Conservation (phyloP, 345 rosid genomes). For the Gossypium bickii region DNA sequence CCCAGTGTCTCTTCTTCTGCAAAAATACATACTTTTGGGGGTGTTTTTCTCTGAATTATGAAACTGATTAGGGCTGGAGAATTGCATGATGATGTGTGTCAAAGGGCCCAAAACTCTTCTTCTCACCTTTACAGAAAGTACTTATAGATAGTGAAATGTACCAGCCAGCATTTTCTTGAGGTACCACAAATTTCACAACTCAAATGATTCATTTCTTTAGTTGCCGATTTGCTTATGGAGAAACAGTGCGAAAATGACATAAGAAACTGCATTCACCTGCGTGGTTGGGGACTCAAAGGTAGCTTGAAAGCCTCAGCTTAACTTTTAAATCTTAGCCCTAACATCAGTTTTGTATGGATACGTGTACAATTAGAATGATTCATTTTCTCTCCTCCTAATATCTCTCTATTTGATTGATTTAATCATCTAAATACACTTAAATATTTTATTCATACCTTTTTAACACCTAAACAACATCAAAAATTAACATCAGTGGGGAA, state of each 20-base stretch:
- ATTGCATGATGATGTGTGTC: background rate
- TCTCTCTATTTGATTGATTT: too few species aligned
- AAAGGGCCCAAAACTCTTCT: background rate
- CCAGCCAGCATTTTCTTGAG: conserved; percentile 2
- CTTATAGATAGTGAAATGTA: background rate
- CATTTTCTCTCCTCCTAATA: too few species aligned
- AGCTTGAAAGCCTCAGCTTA: background rate
- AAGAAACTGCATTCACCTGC: background rate
- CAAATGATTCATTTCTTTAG: background rate
- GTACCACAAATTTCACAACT: background rate
- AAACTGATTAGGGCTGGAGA: background rate
- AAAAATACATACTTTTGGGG: background rate
- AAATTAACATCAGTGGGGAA: too few species aligned
- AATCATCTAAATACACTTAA: too few species aligned
- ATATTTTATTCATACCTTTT: too few species aligned
- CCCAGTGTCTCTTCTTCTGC: too few species aligned
- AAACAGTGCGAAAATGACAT: background rate
- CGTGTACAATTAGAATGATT: too few species aligned
- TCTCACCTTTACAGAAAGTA: conserved; percentile 1
- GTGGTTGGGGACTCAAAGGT: background rate
- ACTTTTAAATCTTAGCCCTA: background rate
- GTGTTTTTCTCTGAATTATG: background rate
- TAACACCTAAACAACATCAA: too few species aligned
- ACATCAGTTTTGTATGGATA: too few species aligned
- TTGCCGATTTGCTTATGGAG: background rate